phyloP scores from a whole-genome alignment of 1,139 yeast genomes.

The Geotrichum reessii region DNA sequence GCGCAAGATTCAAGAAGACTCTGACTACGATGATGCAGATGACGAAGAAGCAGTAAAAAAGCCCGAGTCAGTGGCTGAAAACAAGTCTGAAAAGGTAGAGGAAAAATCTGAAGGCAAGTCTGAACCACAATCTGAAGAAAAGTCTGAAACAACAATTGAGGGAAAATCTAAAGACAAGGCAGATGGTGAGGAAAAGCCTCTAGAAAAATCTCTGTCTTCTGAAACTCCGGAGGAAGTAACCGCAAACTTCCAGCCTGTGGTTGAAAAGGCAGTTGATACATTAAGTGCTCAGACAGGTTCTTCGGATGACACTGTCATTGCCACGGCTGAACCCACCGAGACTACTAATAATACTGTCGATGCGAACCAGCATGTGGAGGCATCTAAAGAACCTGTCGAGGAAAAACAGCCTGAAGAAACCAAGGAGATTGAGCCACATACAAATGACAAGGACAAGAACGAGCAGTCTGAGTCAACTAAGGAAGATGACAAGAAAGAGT shows the following conservation, averaged over 20 bases:
- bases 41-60: slow-evolving; percentile 20
- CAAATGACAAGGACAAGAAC: background rate
- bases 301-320: background rate
- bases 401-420: background rate
- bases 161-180: background rate
- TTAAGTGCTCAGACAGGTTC: background rate
- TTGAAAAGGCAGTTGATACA: background rate
- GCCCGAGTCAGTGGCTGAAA: background rate
- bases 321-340: background rate
- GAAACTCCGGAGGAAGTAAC: background rate
- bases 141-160: background rate
- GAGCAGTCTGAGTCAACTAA: slow-evolving; percentile 9
- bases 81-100: too few relatives aligned
- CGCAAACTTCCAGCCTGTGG: background rate
- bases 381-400: background rate
- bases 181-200: background rate
- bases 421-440: background rate
- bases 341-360: background rate
- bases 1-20: slow-evolving; percentile 76
- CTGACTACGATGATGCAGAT: slow-evolving; percentile 69
- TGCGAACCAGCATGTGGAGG: background rate
- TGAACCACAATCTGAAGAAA: background rate
- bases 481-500: slow-evolving; percentile 9
- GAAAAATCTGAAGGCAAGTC: too few relatives aligned
- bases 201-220: slow-evolving; percentile 4